These are phyloP conservation scores for Jaminaea rosea DNA, from an alignment of 1,284 basidiomycete genomes.

Conservation along the genomic window DNA sequence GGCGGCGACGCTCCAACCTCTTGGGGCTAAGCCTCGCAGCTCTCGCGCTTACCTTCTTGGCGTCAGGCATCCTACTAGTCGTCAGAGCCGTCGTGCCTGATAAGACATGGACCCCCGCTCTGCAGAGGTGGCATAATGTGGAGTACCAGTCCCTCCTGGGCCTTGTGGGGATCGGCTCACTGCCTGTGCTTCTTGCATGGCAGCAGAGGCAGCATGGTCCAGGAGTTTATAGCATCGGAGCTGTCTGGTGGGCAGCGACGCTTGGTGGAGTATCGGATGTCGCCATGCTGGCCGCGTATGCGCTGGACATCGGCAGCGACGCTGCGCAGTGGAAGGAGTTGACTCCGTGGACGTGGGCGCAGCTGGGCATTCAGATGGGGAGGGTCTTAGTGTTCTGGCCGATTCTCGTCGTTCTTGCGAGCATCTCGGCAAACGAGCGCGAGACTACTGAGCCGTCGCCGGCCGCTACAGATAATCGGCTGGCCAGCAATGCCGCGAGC, in stretches of 20 bases:
- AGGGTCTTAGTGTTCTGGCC: constrained; percentile 32
- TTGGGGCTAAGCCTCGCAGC: constrained; percentile 9
- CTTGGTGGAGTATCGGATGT: constrained; percentile 19
- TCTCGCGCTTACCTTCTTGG: constrained; percentile 28
- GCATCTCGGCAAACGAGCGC: not conserved
- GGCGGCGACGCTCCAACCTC: constrained; percentile 3
- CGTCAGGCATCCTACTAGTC: constrained; percentile 33
- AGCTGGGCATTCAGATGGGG: constrained; percentile 27
- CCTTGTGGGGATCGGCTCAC: constrained; percentile 25
- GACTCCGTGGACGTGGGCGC: constrained; percentile 25
- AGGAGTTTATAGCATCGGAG: constrained; percentile 15
- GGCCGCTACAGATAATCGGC: not conserved
- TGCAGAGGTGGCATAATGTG: constrained; percentile 23
- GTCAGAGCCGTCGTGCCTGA: constrained; percentile 36
- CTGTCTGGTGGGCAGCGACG: not conserved
- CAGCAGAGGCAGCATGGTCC: constrained; percentile 24
- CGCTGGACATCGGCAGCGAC: constrained; percentile 13
- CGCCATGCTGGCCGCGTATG: constrained; percentile 20
- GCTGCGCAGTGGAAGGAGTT: constrained; percentile 8
- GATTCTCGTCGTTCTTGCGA: constrained; percentile 14
- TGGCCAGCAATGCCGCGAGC: not conserved
- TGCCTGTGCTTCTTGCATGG: constrained; percentile 26
- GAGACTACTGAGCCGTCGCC: not conserved
- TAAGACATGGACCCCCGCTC: constrained; percentile 30
- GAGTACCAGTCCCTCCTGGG: constrained; percentile 34